These are phyloP conservation scores for Ascochyta clinopodiicola DNA, from an alignment of 2,329 filamentous ascomycete species.

Conservation along the genomic window DNA sequence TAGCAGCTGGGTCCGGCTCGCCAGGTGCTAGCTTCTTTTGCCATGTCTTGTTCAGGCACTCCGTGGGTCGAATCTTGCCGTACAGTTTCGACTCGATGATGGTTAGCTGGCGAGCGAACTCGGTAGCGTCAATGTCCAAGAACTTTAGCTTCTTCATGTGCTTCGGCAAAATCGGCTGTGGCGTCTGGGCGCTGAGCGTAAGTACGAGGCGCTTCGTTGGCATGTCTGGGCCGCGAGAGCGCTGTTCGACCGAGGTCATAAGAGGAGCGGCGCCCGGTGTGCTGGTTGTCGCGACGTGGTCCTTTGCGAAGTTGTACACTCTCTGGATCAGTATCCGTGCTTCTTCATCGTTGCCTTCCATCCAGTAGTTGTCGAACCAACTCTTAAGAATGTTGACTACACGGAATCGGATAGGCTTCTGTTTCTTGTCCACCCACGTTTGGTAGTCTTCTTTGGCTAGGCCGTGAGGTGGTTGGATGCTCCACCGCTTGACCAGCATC, in stretches of 20 bases:
- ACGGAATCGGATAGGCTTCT: slow-evolving; percentile 92
- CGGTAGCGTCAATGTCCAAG: slow-evolving; percentile 91
- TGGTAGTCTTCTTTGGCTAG: slow-evolving; percentile 79
- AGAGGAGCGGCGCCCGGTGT: slow-evolving; percentile 86
- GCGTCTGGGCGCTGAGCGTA: slow-evolving; percentile 81
- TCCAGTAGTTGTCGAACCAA: slow-evolving; percentile 99
- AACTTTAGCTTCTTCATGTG: slow-evolving; percentile 99
- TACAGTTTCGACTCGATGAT: slow-evolving; percentile 96
- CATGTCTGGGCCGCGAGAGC: slow-evolving; percentile 85
- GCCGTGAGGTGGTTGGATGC: slow-evolving; percentile 87
- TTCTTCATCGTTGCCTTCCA: slow-evolving; percentile 88
- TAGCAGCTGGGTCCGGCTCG: slow-evolving; percentile 84
- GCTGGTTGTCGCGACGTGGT: slow-evolving; percentile 90
- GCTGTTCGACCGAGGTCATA: slow-evolving; percentile 86
- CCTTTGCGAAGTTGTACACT: slow-evolving; percentile 88
- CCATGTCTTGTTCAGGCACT: slow-evolving; percentile 99
- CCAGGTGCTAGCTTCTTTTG: slow-evolving; percentile 89
- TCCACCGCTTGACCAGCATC: slow-evolving; percentile 88
- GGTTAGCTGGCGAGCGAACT: slow-evolving; percentile 96
- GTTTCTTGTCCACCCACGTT: slow-evolving; percentile 89
- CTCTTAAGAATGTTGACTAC: slow-evolving; percentile 98
- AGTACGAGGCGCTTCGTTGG: slow-evolving; percentile 85
- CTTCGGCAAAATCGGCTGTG: slow-evolving; percentile 90
- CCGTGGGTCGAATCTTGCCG: slow-evolving; percentile 92
- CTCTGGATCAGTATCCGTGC: slow-evolving; percentile 85